These are phyloP conservation scores for Nemania bipapillata DNA, from an alignment of 2,329 filamentous ascomycete genomes.

Conservation along the genomic window DNA sequence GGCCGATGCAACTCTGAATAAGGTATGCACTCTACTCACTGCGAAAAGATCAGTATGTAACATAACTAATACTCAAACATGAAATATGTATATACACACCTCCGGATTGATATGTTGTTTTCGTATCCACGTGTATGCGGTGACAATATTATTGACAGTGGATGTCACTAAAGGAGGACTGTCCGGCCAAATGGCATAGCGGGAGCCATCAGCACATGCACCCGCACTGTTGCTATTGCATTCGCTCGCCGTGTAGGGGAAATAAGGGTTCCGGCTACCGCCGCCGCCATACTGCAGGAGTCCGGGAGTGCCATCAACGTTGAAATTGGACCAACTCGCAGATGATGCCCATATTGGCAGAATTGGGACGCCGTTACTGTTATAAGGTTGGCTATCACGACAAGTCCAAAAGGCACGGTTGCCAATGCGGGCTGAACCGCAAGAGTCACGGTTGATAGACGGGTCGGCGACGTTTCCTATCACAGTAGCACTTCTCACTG, in stretches of 20 bases:
- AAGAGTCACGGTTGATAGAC: constrained; percentile 40
- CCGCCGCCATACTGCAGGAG: constrained; percentile 31
- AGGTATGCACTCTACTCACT: constrained; percentile 26
- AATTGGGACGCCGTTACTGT: constrained; percentile 35
- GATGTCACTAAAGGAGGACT: constrained; percentile 41
- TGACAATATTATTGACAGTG: constrained; percentile 29
- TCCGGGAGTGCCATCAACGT: constrained; percentile 28
- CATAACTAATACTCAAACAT: background rate
- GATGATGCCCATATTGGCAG: constrained; percentile 43
- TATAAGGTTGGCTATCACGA: constrained; percentile 40
- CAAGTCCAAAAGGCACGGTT: constrained; percentile 40
- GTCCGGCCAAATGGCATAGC: constrained; percentile 46
- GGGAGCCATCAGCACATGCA: constrained; percentile 33
- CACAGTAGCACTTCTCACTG: constrained; percentile 43
- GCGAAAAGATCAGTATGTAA: constrained; percentile 10
- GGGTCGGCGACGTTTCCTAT: constrained; percentile 46
- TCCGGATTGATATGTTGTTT: constrained; percentile 39
- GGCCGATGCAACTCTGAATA: background rate
- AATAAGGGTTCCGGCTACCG: constrained; percentile 33
- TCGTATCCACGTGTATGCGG: constrained; percentile 45
- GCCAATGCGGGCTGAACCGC: constrained; percentile 37
- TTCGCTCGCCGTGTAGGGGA: constrained; percentile 26
- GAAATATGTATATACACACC: constrained; percentile 15
- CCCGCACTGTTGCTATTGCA: constrained; percentile 31
- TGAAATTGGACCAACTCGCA: constrained; percentile 42